Evolutionary conservation across 805 yeast genomes (phyloP), one percentile per base, ranked within the genome.

Genomic region (Brettanomyces naardenensis): DNA sequence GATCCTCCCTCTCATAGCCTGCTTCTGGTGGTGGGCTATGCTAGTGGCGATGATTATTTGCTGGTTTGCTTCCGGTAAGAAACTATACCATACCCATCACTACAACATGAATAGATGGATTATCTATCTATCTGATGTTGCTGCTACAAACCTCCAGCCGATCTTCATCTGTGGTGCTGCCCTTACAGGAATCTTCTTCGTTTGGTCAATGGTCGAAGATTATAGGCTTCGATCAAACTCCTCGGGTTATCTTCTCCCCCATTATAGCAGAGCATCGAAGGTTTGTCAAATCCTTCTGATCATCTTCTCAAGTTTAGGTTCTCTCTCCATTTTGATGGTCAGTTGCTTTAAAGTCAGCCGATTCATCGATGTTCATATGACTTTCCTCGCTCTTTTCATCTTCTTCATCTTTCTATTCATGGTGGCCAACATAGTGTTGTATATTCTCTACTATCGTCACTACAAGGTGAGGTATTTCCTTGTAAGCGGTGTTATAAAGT

Each of bases 21-120:
- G 75, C 37, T 58, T 78, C 2, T 80, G 78, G 13, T 89, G 97
- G 97, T 83, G 88, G 77, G 95, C 84, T 3, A 85, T 87, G 95
- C 71, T 89, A 9, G 78, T 81, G 4, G 85, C 95, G 4, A 64
- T 90, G 73, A 53, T 89, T 45, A 57, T 70, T 2, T 72, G 78
- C 46, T 89, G 97, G 97, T 74, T 82, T 2, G 70, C 66, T 3
- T 86, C 85, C 52, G 96, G 95, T 2, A 72, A 72, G 33, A 95
- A 95, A 0, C 64, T 71, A 10, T 82, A 84, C 53, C 55, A 65
- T 39, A 78, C 77, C 45, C 71, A 76, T 68, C 61, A 61, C 26
- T 50, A 60, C 26, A 73, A 79, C 33, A 54, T 50, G 28, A 43
- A 38, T 2, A 46, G 44, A 28, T 46, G 41, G 32, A 55, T 57